Percentiles rank a stretch among this genome's conserved stretches.
phyloP scores from a whole-genome alignment of 345 rosid genomes.

The Rhodamnia rubescens region DNA sequence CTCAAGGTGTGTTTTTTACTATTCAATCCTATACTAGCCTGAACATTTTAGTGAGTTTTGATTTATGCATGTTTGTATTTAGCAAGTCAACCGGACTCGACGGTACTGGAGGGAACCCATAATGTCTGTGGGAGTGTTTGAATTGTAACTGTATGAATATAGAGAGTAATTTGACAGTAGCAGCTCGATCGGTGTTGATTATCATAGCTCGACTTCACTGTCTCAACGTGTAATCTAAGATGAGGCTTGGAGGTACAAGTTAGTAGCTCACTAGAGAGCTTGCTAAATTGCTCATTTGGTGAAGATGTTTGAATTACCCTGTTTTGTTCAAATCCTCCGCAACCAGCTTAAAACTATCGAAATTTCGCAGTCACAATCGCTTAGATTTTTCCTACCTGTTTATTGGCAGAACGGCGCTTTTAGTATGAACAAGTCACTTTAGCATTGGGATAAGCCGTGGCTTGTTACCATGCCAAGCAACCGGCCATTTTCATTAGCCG shows the following conservation, averaged over 20 bases:
- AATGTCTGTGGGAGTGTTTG: neutral
- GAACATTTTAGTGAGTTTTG: neutral
- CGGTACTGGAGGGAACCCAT: neutral
- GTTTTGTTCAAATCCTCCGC: neutral
- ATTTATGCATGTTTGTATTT: neutral
- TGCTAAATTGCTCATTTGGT: neutral
- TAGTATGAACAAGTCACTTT: neutral
- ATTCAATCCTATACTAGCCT: neutral
- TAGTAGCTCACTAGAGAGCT: neutral
- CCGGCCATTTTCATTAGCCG: neutral
- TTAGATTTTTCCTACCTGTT: neutral
- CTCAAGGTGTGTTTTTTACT: conserved; percentile 16
- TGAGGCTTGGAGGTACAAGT: neutral
- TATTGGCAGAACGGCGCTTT: neutral
- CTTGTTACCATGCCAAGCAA: neutral
- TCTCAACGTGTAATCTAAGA: neutral
- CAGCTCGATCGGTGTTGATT: neutral
- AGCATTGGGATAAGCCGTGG: neutral
- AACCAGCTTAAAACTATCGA: neutral
- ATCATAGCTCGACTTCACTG: neutral
- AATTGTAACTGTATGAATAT: neutral
- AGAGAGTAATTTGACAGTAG: neutral
- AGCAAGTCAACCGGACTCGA: neutral
- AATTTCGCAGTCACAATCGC: neutral
- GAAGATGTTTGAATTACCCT: neutral